Percentiles rank a stretch among this genome's conserved stretches.
Conservation (phyloP, 495 filamentous ascomycete genomes). For the Aspergillus ostianus region DNA sequence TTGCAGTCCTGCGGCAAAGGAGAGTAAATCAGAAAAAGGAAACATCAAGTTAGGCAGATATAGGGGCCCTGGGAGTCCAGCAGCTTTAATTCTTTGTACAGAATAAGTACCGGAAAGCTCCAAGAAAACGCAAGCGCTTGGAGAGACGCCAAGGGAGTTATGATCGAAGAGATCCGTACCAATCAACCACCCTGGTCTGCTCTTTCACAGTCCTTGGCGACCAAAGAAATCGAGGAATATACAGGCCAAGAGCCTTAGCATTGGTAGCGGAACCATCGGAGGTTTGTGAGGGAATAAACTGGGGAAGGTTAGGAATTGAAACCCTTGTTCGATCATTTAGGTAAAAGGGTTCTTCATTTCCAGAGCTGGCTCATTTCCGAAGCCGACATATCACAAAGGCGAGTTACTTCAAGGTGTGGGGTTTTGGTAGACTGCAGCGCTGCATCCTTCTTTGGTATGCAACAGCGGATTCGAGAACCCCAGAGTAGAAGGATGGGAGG, state of each 20-base stretch:
- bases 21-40: neutral
- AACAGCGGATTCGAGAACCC: no score
- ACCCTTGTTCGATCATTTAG: neutral
- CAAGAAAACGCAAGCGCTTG: constrained; percentile 6
- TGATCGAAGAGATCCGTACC: constrained; percentile 1
- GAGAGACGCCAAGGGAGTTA: constrained; percentile 5
- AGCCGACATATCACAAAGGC: no score
- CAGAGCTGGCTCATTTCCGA: no score
- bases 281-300: neutral
- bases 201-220: neutral
- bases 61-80: neutral
- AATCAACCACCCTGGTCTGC: neutral
- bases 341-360: neutral
- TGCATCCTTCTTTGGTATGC: no score
- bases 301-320: neutral
- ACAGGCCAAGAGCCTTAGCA: constrained; percentile 1
- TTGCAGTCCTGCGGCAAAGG: neutral
- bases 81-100: neutral
- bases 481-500: no score
- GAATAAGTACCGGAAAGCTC: neutral
- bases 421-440: no score
- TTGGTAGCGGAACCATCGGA: constrained; percentile 4
- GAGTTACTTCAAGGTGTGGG: no score
- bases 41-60: neutral
- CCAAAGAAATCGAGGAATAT: neutral